A percentile compares a stretch with the other conserved stretches of the same genome.
phyloP scores from a whole-genome alignment of 75 land plant genomes.

The Picea glauca region DNA sequence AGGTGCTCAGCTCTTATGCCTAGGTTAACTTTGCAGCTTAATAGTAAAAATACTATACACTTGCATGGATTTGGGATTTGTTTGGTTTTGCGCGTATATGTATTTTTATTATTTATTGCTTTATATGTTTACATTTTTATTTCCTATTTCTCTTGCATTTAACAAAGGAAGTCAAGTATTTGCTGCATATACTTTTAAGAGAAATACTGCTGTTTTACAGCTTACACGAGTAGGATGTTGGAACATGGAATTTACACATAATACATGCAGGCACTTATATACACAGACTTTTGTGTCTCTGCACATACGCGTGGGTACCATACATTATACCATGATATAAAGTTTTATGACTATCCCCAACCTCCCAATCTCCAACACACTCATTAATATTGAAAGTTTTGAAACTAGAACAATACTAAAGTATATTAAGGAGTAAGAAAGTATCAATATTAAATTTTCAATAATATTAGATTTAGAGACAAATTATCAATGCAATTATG shows the following conservation, averaged over 20 bases:
- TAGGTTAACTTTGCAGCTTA: not conserved
- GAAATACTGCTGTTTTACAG: too few species aligned
- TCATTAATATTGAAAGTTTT: too few species aligned
- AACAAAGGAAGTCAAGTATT: not conserved
- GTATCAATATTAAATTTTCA: too few species aligned
- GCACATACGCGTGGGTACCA: not conserved
- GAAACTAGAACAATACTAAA: too few species aligned
- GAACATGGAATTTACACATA: not conserved
- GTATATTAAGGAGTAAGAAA: too few species aligned
- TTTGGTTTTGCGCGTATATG: not conserved
- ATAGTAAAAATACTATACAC: not conserved
- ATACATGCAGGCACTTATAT: not conserved
- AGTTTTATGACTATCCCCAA: too few species aligned
- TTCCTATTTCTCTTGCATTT: not conserved
- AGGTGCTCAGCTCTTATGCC: not conserved
- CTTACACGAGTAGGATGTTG: too few species aligned
- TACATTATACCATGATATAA: too few species aligned
- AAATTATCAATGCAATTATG: too few species aligned
- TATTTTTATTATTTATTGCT: not conserved
- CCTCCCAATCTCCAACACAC: too few species aligned
- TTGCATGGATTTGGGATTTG: not conserved
- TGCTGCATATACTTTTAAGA: too few species aligned
- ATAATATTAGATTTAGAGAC: too few species aligned
- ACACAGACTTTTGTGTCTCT: not conserved
- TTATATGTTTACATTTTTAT: not conserved